phyloP scores from a whole-genome alignment of 2,329 filamentous ascomycete genomes.

The Paradendryphiella salina region DNA sequence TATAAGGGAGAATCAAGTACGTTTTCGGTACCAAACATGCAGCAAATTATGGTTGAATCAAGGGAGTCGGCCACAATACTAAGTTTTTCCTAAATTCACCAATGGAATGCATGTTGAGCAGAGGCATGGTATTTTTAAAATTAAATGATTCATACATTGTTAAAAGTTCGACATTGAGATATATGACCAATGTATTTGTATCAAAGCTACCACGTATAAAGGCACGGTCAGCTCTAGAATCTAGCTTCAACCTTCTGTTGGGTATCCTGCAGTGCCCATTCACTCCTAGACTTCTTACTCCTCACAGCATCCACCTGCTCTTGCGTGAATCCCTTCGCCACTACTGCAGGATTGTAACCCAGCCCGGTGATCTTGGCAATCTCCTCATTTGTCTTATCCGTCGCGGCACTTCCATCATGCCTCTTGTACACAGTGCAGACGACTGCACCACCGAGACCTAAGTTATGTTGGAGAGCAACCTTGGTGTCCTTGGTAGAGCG shows the following conservation, averaged over 20 bases:
- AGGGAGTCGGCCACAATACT: no score
- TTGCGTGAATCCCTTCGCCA: constrained; percentile 84
- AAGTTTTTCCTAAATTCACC: no score
- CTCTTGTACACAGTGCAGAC: constrained; percentile 89
- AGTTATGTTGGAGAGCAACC: constrained; percentile 85
- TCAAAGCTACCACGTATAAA: not conserved
- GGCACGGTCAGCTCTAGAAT: constrained; percentile 53
- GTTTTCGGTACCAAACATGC: no score
- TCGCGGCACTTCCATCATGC: constrained; percentile 71
- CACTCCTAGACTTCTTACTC: constrained; percentile 66
- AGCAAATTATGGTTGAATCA: no score
- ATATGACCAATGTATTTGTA: not conserved
- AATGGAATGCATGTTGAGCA: no score
- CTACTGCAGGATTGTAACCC: constrained; percentile 89
- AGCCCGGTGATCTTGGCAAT: constrained; percentile 69
- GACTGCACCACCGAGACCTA: constrained; percentile 86
- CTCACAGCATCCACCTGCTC: constrained; percentile 70
- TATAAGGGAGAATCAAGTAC: no score
- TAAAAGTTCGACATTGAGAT: no score
- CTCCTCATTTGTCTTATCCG: constrained; percentile 62
- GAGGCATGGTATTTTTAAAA: no score
- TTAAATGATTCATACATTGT: no score
- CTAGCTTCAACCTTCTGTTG: constrained; percentile 72
- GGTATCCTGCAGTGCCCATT: constrained; percentile 79
- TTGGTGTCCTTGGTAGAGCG: constrained; percentile 69